phyloP scores from a whole-genome alignment of 495 filamentous ascomycete genomes.

The Penicilliopsis zonata region DNA sequence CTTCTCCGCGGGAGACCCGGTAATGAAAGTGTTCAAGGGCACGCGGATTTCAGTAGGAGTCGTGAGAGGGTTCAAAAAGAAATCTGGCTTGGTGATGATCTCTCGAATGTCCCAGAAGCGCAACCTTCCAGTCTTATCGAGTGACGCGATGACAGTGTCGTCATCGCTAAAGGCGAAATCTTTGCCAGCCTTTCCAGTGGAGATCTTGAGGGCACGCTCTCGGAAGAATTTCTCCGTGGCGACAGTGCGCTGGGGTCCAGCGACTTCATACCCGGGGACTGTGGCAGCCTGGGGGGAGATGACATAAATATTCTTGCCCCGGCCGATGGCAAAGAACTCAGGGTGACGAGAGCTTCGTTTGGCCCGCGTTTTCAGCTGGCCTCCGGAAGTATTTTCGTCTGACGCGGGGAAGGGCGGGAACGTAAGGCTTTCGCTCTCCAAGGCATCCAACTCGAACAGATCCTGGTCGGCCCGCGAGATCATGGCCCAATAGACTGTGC shows the following conservation, averaged over 20 bases:
- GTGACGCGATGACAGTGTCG: conserved; percentile 83
- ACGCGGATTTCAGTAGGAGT: conserved; percentile 59
- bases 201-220: conserved; percentile 79
- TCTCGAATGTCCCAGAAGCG: conserved; percentile 95
- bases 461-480: conserved; percentile 61
- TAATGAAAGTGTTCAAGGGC: conserved; percentile 66
- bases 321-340: conserved; percentile 87
- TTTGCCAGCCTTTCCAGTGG: conserved; percentile 94
- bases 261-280: conserved; percentile 54
- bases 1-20: conserved; percentile 69
- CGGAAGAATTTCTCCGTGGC: conserved; percentile 78
- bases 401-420: conserved; percentile 67
- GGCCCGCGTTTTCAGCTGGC: conserved; percentile 90
- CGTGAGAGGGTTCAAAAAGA: conserved; percentile 39
- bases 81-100: conserved; percentile 47
- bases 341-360: conserved; percentile 77
- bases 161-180: conserved; percentile 97
- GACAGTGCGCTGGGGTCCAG: conserved; percentile 58
- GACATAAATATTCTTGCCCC: conserved; percentile 90
- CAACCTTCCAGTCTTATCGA: conserved; percentile 89
- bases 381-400: conserved; percentile 71
- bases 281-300: conserved; percentile 71
- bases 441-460: conserved; percentile 54
- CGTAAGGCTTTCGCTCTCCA: conserved; percentile 67
- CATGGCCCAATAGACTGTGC: conserved; percentile 83